Percentiles rank a stretch among this genome's conserved stretches.
Evolutionary conservation across 495 filamentous ascomycete genomes (phyloP).

Genomic region (Penicillium lividum): DNA sequence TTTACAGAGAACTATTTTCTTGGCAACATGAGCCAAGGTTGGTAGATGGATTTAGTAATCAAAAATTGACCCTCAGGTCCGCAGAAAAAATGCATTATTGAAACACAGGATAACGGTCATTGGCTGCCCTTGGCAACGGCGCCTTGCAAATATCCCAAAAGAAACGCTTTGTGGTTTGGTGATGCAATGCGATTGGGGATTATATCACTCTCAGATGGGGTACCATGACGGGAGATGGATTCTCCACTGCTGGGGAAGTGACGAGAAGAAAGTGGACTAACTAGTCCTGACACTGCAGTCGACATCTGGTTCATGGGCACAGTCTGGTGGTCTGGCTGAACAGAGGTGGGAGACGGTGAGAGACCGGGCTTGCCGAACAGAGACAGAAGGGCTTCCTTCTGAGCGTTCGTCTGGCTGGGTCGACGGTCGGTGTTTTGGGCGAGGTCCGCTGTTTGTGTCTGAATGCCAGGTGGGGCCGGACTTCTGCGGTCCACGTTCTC

Average conservation of each 20-base stretch:
- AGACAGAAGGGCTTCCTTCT: constrained; percentile 67
- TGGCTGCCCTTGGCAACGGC: constrained; percentile 56
- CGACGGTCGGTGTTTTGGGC: constrained; percentile 37
- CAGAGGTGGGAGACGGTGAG: constrained; percentile 27
- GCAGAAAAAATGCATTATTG: neutral
- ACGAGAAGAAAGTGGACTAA: constrained; percentile 51
- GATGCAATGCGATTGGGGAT: constrained; percentile 56
- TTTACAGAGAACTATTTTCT: neutral
- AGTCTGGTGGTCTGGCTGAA: constrained; percentile 29
- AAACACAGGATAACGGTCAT: constrained; percentile 13
- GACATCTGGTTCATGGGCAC: constrained; percentile 18
- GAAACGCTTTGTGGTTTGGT: constrained; percentile 71
- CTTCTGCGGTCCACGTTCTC: constrained; percentile 17
- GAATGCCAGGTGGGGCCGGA: constrained; percentile 12
- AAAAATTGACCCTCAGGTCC: neutral
- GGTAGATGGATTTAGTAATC: neutral
- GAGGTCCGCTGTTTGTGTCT: constrained; percentile 10
- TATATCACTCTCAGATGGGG: constrained; percentile 45
- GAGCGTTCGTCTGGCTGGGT: constrained; percentile 55
- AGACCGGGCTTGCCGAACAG: constrained; percentile 64
- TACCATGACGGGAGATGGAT: constrained; percentile 42
- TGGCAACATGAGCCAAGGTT: neutral
- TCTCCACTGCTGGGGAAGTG: constrained; percentile 37
- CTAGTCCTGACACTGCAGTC: constrained; percentile 32
- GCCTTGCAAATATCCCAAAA: constrained; percentile 72